phyloP scores from a whole-genome alignment of 2,329 filamentous ascomycete genomes.

The Cryphonectria naterciae region DNA sequence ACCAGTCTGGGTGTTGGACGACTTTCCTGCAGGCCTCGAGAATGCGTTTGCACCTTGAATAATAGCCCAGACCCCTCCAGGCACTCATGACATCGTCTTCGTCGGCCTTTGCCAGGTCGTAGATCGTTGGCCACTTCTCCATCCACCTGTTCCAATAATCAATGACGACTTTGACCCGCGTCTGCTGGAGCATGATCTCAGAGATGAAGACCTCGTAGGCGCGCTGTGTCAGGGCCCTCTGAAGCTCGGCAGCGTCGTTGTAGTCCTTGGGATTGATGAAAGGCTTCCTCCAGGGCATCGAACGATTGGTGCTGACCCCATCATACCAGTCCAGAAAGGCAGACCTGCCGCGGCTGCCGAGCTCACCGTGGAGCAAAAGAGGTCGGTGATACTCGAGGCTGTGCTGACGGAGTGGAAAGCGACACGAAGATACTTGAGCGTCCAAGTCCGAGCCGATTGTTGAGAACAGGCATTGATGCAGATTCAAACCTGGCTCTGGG shows the following conservation, averaged over 20 bases:
- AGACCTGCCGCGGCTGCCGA: constrained; percentile 37
- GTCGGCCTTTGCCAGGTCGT: constrained; percentile 56
- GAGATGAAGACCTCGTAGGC: constrained; percentile 71
- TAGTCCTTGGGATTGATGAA: constrained; percentile 53
- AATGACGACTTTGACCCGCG: constrained; percentile 63
- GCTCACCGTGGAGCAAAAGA: constrained; percentile 47
- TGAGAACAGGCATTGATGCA: constrained; percentile 34
- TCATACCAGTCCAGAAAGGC: constrained; percentile 58
- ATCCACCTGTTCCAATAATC: constrained; percentile 69
- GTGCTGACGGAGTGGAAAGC: constrained; percentile 41
- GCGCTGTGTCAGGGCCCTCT: constrained; percentile 51
- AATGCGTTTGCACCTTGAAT: constrained; percentile 63
- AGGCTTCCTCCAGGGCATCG: constrained; percentile 63
- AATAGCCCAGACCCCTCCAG: constrained; percentile 67
- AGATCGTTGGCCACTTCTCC: constrained; percentile 61
- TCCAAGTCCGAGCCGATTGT: neutral
- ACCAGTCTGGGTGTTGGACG: constrained; percentile 44
- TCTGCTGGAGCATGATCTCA: constrained; percentile 71
- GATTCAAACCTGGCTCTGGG: constrained; percentile 9
- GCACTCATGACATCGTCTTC: constrained; percentile 60
- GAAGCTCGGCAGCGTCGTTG: constrained; percentile 41
- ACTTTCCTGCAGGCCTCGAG: constrained; percentile 60
- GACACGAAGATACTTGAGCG: constrained; percentile 25
- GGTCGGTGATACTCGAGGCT: constrained; percentile 53
- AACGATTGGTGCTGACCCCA: constrained; percentile 48